These are phyloP conservation scores for Pseudogymnoascus destructans DNA, from an alignment of 2,329 filamentous ascomycete genomes.

Conservation along the genomic window DNA sequence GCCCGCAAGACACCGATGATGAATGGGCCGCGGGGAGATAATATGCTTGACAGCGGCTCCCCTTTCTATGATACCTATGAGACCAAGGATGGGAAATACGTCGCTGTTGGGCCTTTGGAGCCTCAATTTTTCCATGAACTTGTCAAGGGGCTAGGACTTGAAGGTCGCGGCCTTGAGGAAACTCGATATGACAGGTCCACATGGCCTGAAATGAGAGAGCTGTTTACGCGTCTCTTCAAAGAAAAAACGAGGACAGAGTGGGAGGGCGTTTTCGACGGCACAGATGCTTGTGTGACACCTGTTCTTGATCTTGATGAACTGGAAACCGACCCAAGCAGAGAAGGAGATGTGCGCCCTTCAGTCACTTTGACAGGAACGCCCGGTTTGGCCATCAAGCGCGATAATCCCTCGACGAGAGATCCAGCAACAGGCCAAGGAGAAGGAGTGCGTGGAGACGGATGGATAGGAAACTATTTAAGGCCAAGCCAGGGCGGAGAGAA, in stretches of 20 bases:
- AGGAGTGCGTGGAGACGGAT: slow-evolving; percentile 55
- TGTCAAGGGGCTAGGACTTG: slow-evolving; percentile 52
- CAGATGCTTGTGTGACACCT: slow-evolving; percentile 86
- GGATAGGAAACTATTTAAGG: slow-evolving; percentile 43
- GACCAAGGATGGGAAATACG: slow-evolving; percentile 63
- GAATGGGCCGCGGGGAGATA: slow-evolving; percentile 52
- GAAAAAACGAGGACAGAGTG: slow-evolving; percentile 61
- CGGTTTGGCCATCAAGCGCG: slow-evolving; percentile 44
- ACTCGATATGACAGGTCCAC: slow-evolving; percentile 44
- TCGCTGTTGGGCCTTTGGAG: slow-evolving; percentile 86
- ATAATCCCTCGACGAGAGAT: slow-evolving; percentile 29
- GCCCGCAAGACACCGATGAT: slow-evolving; percentile 50
- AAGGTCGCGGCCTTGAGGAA: slow-evolving; percentile 36
- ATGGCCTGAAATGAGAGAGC: slow-evolving; percentile 53
- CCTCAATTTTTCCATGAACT: slow-evolving; percentile 68
- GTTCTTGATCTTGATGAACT: slow-evolving; percentile 67
- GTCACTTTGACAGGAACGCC: slow-evolving; percentile 61
- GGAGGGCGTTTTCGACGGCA: slow-evolving; percentile 77
- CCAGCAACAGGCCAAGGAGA: slow-evolving; percentile 41
- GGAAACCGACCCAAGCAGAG: slow-evolving; percentile 35
- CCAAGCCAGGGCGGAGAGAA: slow-evolving; percentile 64
- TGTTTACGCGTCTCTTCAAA: slow-evolving; percentile 53
- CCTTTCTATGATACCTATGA: slow-evolving; percentile 87
- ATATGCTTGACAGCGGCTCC: slow-evolving; percentile 69
- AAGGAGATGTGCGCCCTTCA: slow-evolving; percentile 57